phyloP scores from a whole-genome alignment of 306 rosid species.

The Vigna reflexopilosa region DNA sequence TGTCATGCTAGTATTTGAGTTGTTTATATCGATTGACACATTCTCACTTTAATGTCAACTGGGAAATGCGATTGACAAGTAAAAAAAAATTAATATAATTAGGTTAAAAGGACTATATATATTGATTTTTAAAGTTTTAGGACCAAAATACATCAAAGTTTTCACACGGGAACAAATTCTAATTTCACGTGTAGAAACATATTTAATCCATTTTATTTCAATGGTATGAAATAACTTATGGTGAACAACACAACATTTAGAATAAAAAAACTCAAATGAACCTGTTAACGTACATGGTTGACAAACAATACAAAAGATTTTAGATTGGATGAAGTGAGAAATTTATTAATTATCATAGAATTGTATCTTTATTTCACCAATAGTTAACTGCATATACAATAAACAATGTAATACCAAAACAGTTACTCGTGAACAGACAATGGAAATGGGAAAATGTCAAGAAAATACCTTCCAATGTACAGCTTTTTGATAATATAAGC shows the following conservation, averaged over 20 bases:
- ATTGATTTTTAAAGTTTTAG: no score
- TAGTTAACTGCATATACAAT: conserved; percentile 20
- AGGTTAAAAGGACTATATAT: no score
- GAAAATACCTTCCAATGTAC: conserved; percentile 85
- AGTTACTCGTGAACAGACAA: conserved; percentile 29
- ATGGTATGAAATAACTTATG: conserved; percentile 14
- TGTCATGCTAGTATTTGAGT: no score
- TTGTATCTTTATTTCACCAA: conserved; percentile 6
- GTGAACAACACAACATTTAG: conserved; percentile 7
- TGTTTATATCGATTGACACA: no score
- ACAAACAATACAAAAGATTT: conserved; percentile 9
- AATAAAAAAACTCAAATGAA: conserved; percentile 1
- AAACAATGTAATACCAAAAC: conserved; percentile 32
- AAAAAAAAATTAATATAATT: no score
- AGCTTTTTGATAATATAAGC: conserved; percentile 88
- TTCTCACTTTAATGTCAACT: no score
- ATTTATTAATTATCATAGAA: background rate
- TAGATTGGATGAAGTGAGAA: conserved; percentile 17
- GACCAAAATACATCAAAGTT: no score
- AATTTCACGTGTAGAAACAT: no score
- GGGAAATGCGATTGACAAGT: no score
- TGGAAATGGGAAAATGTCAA: conserved; percentile 32
- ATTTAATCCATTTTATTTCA: background rate
- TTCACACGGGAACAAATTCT: no score
- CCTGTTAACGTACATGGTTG: conserved; percentile 1